Conservation (phyloP, 805 yeast species). For the Tanozyma kutaoensis region DNA sequence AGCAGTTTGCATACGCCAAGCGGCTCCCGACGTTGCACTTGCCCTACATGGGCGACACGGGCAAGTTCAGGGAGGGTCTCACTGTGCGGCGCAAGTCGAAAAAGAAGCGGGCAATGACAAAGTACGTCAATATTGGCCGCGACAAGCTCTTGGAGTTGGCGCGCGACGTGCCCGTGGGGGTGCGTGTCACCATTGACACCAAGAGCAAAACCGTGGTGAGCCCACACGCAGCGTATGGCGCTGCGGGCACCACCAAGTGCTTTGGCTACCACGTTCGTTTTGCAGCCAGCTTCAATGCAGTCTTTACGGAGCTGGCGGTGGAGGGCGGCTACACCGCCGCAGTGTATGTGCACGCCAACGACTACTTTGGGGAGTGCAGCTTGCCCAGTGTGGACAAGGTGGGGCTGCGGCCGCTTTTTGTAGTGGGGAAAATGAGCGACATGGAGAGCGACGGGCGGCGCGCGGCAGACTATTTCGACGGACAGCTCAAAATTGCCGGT, state of each 20-base stretch:
- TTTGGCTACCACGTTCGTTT: conserved; percentile 69
- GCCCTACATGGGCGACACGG: conserved; percentile 54
- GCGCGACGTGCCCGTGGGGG: conserved; percentile 56
- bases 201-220: conserved; percentile 51
- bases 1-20: conserved; percentile 48
- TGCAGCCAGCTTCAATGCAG: conserved; percentile 42
- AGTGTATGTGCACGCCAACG: conserved; percentile 54
- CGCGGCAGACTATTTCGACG: conserved; percentile 54
- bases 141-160: conserved; percentile 44
- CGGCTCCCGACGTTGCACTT: conserved; percentile 60
- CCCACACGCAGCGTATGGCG: conserved; percentile 58
- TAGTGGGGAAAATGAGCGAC: conserved; percentile 54
- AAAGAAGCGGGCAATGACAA: conserved; percentile 41
- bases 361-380: conserved; percentile 29
- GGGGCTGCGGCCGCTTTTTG: conserved; percentile 20
- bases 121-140: conserved; percentile 67
- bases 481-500: conserved; percentile 35
- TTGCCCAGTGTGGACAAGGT: conserved; percentile 13
- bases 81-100: conserved; percentile 37
- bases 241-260: conserved; percentile 37
- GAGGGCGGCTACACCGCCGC: conserved; percentile 59
- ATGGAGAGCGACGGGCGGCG: conserved; percentile 32
- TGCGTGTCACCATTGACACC: conserved; percentile 70
- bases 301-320: conserved; percentile 59
- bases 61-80: conserved; percentile 47